Percentiles rank a stretch among this genome's conserved stretches.
phyloP scores from a whole-genome alignment of 345 rosid genomes.

The Anastatica hierochuntica region DNA sequence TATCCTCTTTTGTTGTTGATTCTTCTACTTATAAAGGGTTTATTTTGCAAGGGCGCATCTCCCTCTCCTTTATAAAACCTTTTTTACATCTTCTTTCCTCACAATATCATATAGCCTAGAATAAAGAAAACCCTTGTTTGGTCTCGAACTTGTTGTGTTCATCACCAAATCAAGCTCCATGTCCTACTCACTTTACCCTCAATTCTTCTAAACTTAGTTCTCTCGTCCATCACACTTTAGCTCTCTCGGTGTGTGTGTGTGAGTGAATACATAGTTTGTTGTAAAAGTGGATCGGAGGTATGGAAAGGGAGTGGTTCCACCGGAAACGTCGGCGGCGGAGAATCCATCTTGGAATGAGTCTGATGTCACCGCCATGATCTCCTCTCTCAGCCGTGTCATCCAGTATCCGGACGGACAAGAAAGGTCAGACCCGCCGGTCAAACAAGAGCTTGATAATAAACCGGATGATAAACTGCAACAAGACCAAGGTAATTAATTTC shows the following conservation, averaged over 20 bases:
- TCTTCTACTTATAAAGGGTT: no score
- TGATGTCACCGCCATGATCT: slow-evolving; percentile 80
- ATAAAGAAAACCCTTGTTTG: slow-evolving; percentile 14
- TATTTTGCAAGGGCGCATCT: no score
- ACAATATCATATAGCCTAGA: slow-evolving; percentile 7
- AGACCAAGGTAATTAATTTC: slow-evolving; percentile 31
- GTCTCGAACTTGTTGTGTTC: slow-evolving; percentile 2
- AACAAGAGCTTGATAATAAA: slow-evolving; percentile 27
- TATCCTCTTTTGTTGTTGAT: no score
- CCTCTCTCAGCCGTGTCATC: slow-evolving; percentile 55
- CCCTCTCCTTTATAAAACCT: slow-evolving; percentile 19
- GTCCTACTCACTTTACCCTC: not conserved
- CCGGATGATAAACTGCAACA: slow-evolving; percentile 28
- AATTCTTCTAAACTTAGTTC: not conserved
- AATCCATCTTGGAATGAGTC: slow-evolving; percentile 43
- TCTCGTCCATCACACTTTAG: not conserved
- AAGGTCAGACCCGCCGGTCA: slow-evolving; percentile 15
- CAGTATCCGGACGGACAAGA: slow-evolving; percentile 20
- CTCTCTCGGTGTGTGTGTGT: not conserved
- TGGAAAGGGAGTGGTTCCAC: slow-evolving; percentile 72
- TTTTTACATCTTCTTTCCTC: slow-evolving; percentile 13
- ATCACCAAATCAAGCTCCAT: slow-evolving; percentile 4
- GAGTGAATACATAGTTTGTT: not conserved
- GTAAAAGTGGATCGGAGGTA: slow-evolving; percentile 65
- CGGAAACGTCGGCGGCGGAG: slow-evolving; percentile 54